These are phyloP conservation scores for Lentinula raphanica DNA, from an alignment of 768 basidiomycete species.

Conservation along the genomic window DNA sequence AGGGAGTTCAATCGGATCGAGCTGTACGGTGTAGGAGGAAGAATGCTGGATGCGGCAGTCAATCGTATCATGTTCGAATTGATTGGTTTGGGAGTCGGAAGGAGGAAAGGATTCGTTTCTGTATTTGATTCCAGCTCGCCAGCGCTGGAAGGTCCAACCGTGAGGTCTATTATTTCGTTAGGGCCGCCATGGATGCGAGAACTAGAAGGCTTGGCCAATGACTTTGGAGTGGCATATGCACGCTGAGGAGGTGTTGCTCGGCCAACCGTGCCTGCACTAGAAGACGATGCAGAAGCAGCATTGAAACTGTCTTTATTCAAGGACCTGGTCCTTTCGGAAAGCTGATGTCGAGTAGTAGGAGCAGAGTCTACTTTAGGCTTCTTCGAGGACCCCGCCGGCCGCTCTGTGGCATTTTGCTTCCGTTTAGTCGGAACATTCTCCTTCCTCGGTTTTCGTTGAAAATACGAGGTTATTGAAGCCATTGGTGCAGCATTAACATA, in stretches of 20 bases:
- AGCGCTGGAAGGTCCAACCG: not conserved
- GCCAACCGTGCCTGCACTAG: not conserved
- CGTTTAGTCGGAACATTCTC: slow-evolving; percentile 1
- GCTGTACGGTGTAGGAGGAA: slow-evolving; percentile 1
- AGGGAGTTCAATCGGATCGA: not conserved
- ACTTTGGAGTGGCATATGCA: slow-evolving; percentile 2
- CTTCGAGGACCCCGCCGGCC: not conserved
- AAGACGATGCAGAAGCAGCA: not conserved
- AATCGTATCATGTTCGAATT: not conserved
- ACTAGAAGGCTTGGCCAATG: not conserved
- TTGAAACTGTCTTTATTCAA: slow-evolving; percentile 1
- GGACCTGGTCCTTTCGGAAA: not conserved
- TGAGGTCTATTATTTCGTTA: not conserved
- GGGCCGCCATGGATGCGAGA: not conserved
- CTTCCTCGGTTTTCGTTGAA: slow-evolving; percentile 9
- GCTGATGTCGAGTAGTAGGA: not conserved
- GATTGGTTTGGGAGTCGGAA: not conserved
- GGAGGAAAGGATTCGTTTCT: not conserved
- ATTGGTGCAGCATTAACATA: too few species aligned
- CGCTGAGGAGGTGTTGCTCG: not conserved
- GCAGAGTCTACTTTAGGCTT: not conserved
- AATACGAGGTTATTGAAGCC: slow-evolving; percentile 15
- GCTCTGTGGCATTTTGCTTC: not conserved
- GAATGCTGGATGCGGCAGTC: not conserved
- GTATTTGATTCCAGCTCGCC: not conserved